Conservation (phyloP, 345 rosid genomes). For the Reutealis trisperma region DNA sequence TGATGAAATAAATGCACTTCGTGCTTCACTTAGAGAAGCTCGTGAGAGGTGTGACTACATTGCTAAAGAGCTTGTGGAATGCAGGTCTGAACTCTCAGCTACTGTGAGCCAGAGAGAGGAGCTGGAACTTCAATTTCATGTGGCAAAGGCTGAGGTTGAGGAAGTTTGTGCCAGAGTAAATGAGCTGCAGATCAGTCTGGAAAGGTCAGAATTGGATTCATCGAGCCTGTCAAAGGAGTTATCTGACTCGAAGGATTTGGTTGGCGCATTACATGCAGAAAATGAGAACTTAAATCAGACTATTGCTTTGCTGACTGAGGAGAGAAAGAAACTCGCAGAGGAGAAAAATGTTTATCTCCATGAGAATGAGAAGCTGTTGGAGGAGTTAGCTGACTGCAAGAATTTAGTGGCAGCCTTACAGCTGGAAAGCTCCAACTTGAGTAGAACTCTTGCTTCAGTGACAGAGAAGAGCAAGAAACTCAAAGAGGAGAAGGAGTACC, state of each 20-base stretch:
- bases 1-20: conserved; percentile 50
- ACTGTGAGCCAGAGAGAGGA: conserved; percentile 46
- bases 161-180: conserved; percentile 48
- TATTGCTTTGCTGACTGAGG: conserved; percentile 49
- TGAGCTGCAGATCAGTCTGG: conserved; percentile 60
- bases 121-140: conserved; percentile 46
- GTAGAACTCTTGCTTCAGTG: conserved; percentile 35
- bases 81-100: conserved; percentile 58
- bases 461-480: conserved; percentile 21
- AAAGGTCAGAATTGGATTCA: conserved; percentile 48
- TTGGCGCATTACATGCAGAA: conserved; percentile 48
- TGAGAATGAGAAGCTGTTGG: conserved; percentile 55
- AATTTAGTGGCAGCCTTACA: conserved; percentile 50
- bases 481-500: conserved; percentile 32
- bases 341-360: conserved; percentile 37
- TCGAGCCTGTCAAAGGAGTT: conserved; percentile 47
- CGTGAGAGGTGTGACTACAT: conserved; percentile 45
- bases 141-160: conserved; percentile 51
- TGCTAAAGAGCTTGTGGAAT: conserved; percentile 51
- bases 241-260: conserved; percentile 45
- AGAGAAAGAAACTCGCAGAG: conserved; percentile 48
- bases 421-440: conserved; percentile 46
- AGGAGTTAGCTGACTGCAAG: conserved; percentile 61
- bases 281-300: conserved; percentile 50
- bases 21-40: conserved; percentile 42